These are phyloP conservation scores for Anisodus tanguticus DNA, from an alignment of 257 asterid genomes.

Conservation along the genomic window DNA sequence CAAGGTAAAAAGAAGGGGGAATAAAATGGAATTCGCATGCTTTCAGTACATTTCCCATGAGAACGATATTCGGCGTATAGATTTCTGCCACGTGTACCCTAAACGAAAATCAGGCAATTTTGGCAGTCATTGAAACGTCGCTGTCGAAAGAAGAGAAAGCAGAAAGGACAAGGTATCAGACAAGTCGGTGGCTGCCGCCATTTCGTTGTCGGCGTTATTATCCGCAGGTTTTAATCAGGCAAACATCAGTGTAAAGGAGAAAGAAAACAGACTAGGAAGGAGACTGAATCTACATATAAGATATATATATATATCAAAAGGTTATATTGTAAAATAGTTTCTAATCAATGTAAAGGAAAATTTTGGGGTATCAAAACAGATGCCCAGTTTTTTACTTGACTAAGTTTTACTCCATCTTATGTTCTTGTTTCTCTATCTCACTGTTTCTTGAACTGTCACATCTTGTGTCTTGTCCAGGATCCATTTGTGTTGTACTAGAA, in stretches of 20 bases:
- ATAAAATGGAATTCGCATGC: conserved; percentile 65
- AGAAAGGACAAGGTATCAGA: conserved; percentile 30
- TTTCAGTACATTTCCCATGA: conserved; percentile 30
- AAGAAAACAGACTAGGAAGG: not conserved
- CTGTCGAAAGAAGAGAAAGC: conserved; percentile 47
- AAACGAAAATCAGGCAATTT: not conserved
- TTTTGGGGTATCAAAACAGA: not conserved
- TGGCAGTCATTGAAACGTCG: conserved; percentile 47
- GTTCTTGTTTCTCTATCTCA: conserved; percentile 38
- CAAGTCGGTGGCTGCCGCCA: conserved; percentile 67
- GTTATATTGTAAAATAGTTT: conserved; percentile 7
- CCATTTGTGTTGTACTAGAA: conserved; percentile 22
- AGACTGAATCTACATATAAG: not conserved
- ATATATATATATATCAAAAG: not conserved
- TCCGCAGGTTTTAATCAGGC: conserved; percentile 26
- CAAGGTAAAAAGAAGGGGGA: conserved; percentile 21
- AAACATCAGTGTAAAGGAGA: not conserved
- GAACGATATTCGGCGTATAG: conserved; percentile 32
- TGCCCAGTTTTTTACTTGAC: conserved; percentile 4
- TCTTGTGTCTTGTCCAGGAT: conserved; percentile 33
- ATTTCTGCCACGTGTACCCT: conserved; percentile 41
- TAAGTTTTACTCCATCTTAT: not conserved
- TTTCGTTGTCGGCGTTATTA: conserved; percentile 46
- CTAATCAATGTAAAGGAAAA: conserved; percentile 21
- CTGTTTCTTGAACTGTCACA: conserved; percentile 28